These are phyloP conservation scores for Lentinus brumalis DNA, from an alignment of 768 basidiomycete species.

Conservation along the genomic window DNA sequence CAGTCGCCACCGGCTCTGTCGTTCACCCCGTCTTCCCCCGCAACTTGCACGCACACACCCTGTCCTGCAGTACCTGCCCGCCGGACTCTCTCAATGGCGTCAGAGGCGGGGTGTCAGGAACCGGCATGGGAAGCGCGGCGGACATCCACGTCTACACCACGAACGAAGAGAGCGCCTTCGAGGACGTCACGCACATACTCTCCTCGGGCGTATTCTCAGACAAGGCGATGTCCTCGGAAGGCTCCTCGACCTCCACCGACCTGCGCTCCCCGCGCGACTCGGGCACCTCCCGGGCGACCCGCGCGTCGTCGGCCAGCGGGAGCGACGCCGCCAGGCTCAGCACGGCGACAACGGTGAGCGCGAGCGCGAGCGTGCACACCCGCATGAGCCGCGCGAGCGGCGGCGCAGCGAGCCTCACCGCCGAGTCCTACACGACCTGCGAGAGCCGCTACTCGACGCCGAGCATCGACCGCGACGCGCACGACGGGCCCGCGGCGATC, in stretches of 20 bases:
- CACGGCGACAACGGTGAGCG: background rate
- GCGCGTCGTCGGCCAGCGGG: background rate
- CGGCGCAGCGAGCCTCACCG: conserved; percentile 28
- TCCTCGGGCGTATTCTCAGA: conserved; percentile 19
- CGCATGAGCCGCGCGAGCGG: conserved; percentile 19
- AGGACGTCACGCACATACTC: conserved; percentile 31
- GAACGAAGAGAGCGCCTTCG: conserved; percentile 22
- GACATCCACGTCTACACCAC: conserved; percentile 20
- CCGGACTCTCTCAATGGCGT: conserved; percentile 13
- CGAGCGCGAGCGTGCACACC: background rate
- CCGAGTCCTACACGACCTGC: conserved; percentile 30
- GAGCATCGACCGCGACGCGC: conserved; percentile 15
- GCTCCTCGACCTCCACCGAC: background rate
- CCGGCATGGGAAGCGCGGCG: background rate
- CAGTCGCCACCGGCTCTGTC: background rate
- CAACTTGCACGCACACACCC: conserved; percentile 12
- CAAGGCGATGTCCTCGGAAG: background rate
- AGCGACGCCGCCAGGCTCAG: background rate
- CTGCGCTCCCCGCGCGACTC: background rate
- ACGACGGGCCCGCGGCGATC: conserved; percentile 4
- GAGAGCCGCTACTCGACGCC: conserved; percentile 30
- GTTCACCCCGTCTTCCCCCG: conserved; percentile 8
- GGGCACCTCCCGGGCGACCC: background rate
- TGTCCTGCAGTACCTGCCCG: conserved; percentile 14
- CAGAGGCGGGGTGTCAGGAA: conserved; percentile 7